A percentile compares a stretch with the other conserved stretches of the same genome.
Conservation (phyloP, 306 rosid genomes). For the Trifolium pratense region DNA sequence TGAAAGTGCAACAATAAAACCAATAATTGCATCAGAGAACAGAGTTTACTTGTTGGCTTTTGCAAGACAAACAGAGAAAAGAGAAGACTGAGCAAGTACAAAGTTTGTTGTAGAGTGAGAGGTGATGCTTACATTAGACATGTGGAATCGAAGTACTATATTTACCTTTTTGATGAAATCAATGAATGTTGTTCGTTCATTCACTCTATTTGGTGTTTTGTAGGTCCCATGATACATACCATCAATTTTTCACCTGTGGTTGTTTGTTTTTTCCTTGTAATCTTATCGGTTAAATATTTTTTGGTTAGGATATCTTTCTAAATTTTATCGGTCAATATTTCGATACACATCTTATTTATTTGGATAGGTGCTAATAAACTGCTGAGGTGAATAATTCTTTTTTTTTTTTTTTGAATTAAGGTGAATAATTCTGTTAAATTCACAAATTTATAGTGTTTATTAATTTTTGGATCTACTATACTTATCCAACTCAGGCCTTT, state of each 20-base stretch:
- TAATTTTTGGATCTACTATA: too few species aligned
- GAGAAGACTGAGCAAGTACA: neutral
- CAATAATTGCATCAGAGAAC: constrained; percentile 31
- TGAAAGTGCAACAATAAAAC: constrained; percentile 9
- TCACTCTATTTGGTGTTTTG: constrained; percentile 24
- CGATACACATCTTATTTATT: too few species aligned
- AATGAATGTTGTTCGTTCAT: constrained; percentile 21
- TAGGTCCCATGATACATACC: constrained; percentile 30
- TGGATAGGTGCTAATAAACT: too few species aligned
- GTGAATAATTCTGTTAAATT: too few species aligned
- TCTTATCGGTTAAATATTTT: neutral
- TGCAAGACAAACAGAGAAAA: constrained; percentile 28
- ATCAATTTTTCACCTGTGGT: constrained; percentile 22
- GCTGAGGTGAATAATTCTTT: too few species aligned
- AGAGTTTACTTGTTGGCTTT: constrained; percentile 53
- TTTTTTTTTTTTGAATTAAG: too few species aligned
- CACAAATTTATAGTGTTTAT: too few species aligned
- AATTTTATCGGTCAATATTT: too few species aligned
- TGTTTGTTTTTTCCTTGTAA: neutral
- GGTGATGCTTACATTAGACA: constrained; percentile 31
- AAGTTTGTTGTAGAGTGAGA: neutral
- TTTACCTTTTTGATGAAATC: neutral
- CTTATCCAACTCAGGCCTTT: too few species aligned
- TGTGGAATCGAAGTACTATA: constrained; percentile 34
- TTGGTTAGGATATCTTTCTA: too few species aligned